phyloP scores from a whole-genome alignment of 305 asterid genomes.

The Fraxinus floribunda region DNA sequence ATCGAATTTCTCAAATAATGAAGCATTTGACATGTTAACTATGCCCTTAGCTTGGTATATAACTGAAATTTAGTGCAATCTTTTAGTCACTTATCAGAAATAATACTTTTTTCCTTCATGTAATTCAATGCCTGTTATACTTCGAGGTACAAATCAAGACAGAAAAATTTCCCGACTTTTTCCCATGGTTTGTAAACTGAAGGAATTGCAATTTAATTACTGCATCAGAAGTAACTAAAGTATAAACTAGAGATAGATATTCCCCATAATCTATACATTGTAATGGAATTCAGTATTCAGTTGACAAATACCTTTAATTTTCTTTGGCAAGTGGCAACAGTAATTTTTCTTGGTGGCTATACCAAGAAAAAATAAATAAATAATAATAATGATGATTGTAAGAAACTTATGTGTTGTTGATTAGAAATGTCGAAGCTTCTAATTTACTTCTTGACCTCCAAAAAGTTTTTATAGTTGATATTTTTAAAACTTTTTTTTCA shows the following conservation, averaged over 20 bases:
- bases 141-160: not conserved
- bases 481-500: slow-evolving; percentile 36
- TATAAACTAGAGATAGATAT: not conserved
- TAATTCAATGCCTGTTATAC: not conserved
- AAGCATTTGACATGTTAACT: not conserved
- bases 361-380: not conserved
- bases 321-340: not conserved
- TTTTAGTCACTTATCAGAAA: not conserved
- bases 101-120: not conserved
- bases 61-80: not conserved
- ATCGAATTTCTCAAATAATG: not conserved
- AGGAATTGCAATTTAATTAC: not conserved
- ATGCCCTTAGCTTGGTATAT: not conserved
- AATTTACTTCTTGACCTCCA: not conserved
- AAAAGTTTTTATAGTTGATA: slow-evolving; percentile 17
- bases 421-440: not conserved
- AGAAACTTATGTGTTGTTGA: not conserved
- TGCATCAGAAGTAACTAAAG: not conserved
- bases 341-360: not conserved
- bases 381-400: not conserved
- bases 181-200: not conserved
- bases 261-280: not conserved
- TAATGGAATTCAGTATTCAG: not conserved
- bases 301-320: not conserved
- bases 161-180: not conserved